Base-by-base conservation (phyloP, 2,329 filamentous ascomycete species). In the Hymenoscyphus fraxineus region DNA sequence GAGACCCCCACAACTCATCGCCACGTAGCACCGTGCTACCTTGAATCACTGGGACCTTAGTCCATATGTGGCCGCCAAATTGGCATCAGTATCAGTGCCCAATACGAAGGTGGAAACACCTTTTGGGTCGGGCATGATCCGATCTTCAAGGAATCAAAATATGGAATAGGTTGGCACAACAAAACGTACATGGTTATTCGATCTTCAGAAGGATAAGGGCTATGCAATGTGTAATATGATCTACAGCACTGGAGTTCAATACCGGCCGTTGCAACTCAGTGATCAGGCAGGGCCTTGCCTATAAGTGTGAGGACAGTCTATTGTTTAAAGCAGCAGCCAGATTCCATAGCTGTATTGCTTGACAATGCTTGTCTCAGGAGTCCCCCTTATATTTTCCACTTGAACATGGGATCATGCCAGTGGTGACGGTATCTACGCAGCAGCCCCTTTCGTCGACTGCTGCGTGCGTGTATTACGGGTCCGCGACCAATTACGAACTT, bases 11-110 rank as follows among this genome's bases (percentile, higher is more conserved):
- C 41, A 44, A 16, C 41, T 44, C 41, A 44, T 44, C 41, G 47
- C 47, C 47, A 54, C 47, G 47, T 54, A 54, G 47, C 47, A 54
- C 47, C 47, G 47, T 22, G 47, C 47, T 54, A 54, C 47, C 47
- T 54, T 27, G 47, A 54, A 54, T 27, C 7, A 27, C 22, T 54
- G 47, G 44, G 12, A 51, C 47, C 19, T 27, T 27, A 54, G 12
- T 13, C 6, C 19, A 54, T 22, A 19, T 54, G 19, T 54, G 19
- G 47, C 22, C n/a, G 47, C 47, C 47, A 54, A 12, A 54, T 27
- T 54, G 13, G n/a, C 19, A 27, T 54, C n/a, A 54, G 47, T 54
- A 22, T 54, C 47, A 54, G 47, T 54, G 47, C 47, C 47, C 47
- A 54, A 54, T 54, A 22, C 22, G 10, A 12, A 27, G 19, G 47